phyloP scores from a whole-genome alignment of 169 alveolate genomes.

The Miamiensis avidus region DNA sequence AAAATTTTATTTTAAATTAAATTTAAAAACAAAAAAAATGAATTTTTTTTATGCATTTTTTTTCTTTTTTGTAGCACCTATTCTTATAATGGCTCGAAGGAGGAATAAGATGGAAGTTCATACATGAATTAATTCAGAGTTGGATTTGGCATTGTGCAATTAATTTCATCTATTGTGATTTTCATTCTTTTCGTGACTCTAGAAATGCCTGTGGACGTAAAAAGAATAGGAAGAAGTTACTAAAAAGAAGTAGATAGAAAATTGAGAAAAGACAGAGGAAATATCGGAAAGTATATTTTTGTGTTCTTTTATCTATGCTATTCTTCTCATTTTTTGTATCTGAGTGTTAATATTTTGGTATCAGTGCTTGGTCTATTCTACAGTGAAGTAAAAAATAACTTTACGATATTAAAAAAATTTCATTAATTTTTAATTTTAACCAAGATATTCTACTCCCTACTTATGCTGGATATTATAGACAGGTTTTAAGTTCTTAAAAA shows the following conservation, averaged over 20 bases:
- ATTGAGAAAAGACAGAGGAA: neutral
- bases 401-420: no score
- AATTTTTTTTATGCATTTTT: no score
- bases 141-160: neutral
- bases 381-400: neutral
- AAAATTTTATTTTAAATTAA: no score
- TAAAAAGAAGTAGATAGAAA: no score
- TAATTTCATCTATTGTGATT: neutral
- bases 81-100: no score
- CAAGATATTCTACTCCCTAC: slow-evolving; percentile 34
- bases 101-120: neutral
- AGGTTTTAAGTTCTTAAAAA: slow-evolving; percentile 39
- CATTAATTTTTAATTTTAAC: neutral
- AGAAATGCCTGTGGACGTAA: neutral
- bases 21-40: no score
- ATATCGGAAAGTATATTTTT: neutral
- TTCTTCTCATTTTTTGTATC: slow-evolving; percentile 3
- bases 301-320: neutral
- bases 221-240: neutral
- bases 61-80: no score
- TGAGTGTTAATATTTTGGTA: slow-evolving; percentile 14
- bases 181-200: no score
- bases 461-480: slow-evolving; percentile 43
- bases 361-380: slow-evolving; percentile 16
- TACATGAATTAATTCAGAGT: neutral